Evolutionary conservation across 768 basidiomycete genomes (phyloP).

Genomic region (Brasilioporus rufonigricans): DNA sequence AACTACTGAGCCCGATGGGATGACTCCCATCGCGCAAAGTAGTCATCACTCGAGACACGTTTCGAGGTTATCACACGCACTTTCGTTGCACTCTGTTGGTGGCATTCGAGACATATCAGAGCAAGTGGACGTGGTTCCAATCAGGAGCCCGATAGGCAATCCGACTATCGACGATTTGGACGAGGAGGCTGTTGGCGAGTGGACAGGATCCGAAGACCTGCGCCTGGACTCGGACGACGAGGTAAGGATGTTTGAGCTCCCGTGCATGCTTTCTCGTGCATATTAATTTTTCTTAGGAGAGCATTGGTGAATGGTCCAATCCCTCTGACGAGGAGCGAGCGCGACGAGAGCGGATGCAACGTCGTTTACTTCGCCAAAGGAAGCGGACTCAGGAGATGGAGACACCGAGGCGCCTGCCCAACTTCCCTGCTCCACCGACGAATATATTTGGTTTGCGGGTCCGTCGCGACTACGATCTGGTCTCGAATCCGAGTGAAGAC

Average conservation of each 20-base stretch:
- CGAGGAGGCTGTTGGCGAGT: conserved; percentile 54
- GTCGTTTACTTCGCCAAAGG: conserved; percentile 52
- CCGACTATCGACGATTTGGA: conserved; percentile 36
- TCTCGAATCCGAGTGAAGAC: conserved; percentile 88
- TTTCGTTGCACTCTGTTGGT: conserved; percentile 64
- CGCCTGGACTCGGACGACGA: conserved; percentile 63
- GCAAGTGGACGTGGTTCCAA: conserved; percentile 30
- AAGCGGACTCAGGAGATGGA: conserved; percentile 39
- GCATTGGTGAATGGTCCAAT: conserved; percentile 87
- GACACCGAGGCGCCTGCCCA: conserved; percentile 68
- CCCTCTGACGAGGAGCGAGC: conserved; percentile 88
- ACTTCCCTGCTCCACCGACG: conserved; percentile 76
- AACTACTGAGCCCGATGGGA: conserved; percentile 37
- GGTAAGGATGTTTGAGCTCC: conserved; percentile 38
- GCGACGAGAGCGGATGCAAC: conserved; percentile 61
- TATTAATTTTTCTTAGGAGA: conserved; percentile 42
- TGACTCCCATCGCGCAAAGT: conserved; percentile 49
- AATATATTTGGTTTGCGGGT: conserved; percentile 42
- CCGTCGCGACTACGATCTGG: conserved; percentile 60
- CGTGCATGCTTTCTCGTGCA: neutral
- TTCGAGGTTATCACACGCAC: conserved; percentile 63
- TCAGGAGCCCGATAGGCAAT: conserved; percentile 32
- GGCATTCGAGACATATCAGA: conserved; percentile 39
- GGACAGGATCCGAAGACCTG: conserved; percentile 82
- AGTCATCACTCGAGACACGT: conserved; percentile 65